These are phyloP conservation scores for Colletotrichum plurivorum DNA, from an alignment of 2,329 filamentous ascomycete species.

Conservation along the genomic window DNA sequence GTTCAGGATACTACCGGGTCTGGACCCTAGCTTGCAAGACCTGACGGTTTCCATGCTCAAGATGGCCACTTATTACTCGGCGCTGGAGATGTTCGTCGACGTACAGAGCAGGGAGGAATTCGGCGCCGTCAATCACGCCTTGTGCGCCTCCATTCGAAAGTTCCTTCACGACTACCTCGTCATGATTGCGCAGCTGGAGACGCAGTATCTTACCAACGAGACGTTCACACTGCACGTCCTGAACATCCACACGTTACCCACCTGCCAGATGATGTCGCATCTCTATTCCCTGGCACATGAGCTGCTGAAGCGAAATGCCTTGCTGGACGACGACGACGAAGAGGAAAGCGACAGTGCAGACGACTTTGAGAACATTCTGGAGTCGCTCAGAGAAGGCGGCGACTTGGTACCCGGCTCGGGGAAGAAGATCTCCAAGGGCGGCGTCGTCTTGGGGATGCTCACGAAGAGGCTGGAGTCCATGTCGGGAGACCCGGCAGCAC, in stretches of 20 bases:
- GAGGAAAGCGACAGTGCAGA: conserved; percentile 81
- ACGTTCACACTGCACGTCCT: conserved; percentile 94
- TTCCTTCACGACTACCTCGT: conserved; percentile 94
- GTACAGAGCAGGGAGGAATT: conserved; percentile 94
- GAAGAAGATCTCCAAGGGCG: conserved; percentile 97
- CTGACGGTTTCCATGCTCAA: conserved; percentile 90
- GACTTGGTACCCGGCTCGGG: conserved; percentile 83
- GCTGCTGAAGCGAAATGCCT: conserved; percentile 87
- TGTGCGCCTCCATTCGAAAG: conserved; percentile 95
- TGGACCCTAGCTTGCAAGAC: conserved; percentile 93
- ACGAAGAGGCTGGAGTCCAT: conserved; percentile 88
- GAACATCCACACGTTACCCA: conserved; percentile 91
- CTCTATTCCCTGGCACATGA: conserved; percentile 91
- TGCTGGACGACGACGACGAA: conserved; percentile 84
- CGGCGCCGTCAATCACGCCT: conserved; percentile 93
- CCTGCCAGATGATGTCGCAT: conserved; percentile 91
- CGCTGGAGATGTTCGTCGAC: conserved; percentile 93
- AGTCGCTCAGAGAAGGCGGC: conserved; percentile 88
- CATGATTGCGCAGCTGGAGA: conserved; percentile 92
- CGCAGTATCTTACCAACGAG: conserved; percentile 89
- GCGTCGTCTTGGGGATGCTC: conserved; percentile 89
- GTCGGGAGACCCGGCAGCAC: conserved; percentile 92
- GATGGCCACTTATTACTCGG: conserved; percentile 94
- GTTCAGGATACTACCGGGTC: conserved; percentile 83
- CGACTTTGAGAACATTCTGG: conserved; percentile 93